Percentiles rank a stretch among this genome's conserved stretches.
These are phyloP conservation scores for Leccinum truebloodii DNA, from an alignment of 768 basidiomycete genomes.

Conservation along the genomic window DNA sequence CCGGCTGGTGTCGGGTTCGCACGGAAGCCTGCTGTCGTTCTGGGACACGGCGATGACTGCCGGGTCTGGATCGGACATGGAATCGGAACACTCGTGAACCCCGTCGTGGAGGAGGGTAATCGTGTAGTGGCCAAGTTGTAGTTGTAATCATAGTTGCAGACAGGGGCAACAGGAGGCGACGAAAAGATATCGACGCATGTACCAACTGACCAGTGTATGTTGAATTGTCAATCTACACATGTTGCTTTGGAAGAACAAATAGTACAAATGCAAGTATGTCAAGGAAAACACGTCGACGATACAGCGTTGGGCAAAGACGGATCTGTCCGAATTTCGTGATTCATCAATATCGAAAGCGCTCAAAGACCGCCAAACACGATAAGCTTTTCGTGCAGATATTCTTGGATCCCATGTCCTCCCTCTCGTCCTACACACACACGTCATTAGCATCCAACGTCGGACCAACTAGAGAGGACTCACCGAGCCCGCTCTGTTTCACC, in stretches of 20 bases:
- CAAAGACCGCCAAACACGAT: constrained; percentile 77
- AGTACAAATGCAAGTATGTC: background rate
- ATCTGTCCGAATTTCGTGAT: background rate
- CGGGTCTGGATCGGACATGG: constrained; percentile 68
- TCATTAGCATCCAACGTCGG: background rate
- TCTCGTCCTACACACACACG: constrained; percentile 59
- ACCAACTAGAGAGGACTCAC: constrained; percentile 30
- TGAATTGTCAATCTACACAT: background rate
- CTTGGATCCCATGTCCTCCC: constrained; percentile 87
- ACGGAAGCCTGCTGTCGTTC: constrained; percentile 64
- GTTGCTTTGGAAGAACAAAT: background rate
- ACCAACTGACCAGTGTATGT: background rate
- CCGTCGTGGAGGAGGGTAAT: constrained; percentile 67
- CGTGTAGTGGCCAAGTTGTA: constrained; percentile 39
- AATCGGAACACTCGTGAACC: constrained; percentile 78
- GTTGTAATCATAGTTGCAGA: background rate
- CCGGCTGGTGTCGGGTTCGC: constrained; percentile 83
- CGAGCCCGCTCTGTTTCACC: constrained; percentile 84
- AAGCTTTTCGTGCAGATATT: constrained; percentile 82
- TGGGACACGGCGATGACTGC: constrained; percentile 75
- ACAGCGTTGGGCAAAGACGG: background rate
- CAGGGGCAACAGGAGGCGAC: background rate
- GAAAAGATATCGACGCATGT: background rate
- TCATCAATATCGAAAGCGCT: constrained; percentile 2
- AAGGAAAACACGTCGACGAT: background rate